These are phyloP conservation scores for Euptelea pleiosperma DNA, from an alignment of 164 flowering plant genomes.

Conservation along the genomic window DNA sequence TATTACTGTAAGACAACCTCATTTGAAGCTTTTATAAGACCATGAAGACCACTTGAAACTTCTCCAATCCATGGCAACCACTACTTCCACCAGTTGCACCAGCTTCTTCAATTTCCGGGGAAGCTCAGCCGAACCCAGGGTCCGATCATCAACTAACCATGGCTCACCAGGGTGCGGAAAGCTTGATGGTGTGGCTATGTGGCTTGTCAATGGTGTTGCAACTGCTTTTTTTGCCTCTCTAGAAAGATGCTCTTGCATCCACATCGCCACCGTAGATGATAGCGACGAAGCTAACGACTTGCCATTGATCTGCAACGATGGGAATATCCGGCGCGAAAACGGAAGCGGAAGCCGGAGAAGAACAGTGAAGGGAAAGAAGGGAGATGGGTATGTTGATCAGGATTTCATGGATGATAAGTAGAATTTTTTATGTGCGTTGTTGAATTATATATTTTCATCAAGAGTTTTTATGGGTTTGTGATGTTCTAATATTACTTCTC, in stretches of 20 bases:
- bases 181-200: conserved; percentile 64
- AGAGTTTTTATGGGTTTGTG: conserved; percentile 1
- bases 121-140: conserved; percentile 26
- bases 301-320: conserved; percentile 59
- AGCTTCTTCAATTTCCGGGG: conserved; percentile 38
- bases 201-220: conserved; percentile 61
- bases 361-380: conserved; percentile 42
- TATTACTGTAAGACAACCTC: too few species aligned
- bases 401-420: conserved; percentile 18
- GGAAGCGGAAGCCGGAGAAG: conserved; percentile 21
- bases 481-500: not conserved
- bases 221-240: conserved; percentile 67
- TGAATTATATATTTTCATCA: too few species aligned
- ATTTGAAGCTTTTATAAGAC: too few species aligned
- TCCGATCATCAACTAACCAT: conserved; percentile 27
- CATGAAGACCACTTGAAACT: too few species aligned
- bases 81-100: conserved; percentile 36
- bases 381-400: conserved; percentile 20
- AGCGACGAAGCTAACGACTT: conserved; percentile 44
- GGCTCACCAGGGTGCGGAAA: conserved; percentile 36
- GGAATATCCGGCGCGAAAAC: conserved; percentile 25
- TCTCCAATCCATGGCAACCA: conserved; percentile 32
- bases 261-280: conserved; percentile 58
- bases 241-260: conserved; percentile 70
- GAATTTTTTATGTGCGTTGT: too few species aligned